Percentiles rank a stretch among this genome's conserved stretches.
phyloP scores from a whole-genome alignment of 2,329 filamentous ascomycete genomes.

The Fusarium sp. region DNA sequence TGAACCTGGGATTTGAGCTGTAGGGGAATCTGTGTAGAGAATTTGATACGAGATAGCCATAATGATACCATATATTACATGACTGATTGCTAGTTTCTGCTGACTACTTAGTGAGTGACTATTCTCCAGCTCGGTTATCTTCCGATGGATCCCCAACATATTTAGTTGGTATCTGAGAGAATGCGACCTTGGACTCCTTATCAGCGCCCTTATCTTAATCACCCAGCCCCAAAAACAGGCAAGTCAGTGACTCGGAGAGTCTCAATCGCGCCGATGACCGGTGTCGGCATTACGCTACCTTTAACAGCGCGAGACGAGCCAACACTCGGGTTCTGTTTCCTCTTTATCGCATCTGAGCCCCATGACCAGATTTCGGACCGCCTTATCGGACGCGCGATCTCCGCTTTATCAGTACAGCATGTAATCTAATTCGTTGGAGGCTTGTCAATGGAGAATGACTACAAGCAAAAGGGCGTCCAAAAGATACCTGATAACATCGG shows the following conservation, averaged over 20 bases:
- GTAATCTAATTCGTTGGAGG: slow-evolving; percentile 2
- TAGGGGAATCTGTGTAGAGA: neutral
- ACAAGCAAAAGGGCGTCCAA: slow-evolving; percentile 19
- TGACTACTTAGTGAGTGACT: neutral
- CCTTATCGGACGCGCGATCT: slow-evolving; percentile 2
- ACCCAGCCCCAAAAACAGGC: neutral
- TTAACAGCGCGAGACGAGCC: neutral
- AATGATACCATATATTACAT: slow-evolving; percentile 20
- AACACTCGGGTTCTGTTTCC: slow-evolving; percentile 23
- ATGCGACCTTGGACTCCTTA: neutral
- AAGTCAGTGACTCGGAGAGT: neutral
- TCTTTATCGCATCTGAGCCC: neutral
- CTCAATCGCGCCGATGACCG: neutral
- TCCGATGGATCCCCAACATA: neutral
- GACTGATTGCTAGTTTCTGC: neutral
- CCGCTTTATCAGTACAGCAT: neutral
- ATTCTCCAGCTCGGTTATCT: neutral
- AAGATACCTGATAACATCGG: neutral
- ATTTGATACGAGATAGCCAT: neutral
- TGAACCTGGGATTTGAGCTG: slow-evolving; percentile 35
- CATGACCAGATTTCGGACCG: slow-evolving; percentile 12
- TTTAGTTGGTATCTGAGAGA: neutral
- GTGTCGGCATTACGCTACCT: neutral
- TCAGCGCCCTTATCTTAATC: neutral
- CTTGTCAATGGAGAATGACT: neutral